Evolutionary conservation across 768 basidiomycete species (phyloP), one percentile per base, ranked within the genome.

Genomic region (Podaxis sp.): DNA sequence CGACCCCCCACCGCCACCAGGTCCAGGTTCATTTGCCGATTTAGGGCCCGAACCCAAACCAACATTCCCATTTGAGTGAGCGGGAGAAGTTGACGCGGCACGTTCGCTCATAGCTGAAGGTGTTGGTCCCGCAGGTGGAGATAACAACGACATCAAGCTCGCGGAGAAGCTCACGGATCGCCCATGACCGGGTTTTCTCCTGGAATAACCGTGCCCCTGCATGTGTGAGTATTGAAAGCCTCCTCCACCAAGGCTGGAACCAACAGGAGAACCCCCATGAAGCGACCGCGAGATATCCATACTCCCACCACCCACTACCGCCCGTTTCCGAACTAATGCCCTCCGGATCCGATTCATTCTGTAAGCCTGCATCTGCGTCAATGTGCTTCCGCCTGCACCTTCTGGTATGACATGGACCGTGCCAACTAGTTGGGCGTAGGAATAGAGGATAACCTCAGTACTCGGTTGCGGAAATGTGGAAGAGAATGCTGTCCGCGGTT

Each of bases 361-460:
- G 0, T 76, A 76, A 0, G 69, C 68, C 48, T 87, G 82, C 14
- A 83, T 81, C 1, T 71, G 71, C 2, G 78, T 74, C 23, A 76
- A 69, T n/a, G 71, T 67, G 1, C 69, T 63, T 16, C 77, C 79
- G 0, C 70, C 61, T 36, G 72, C 60, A 6, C 32, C 53, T 23
- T 48, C 62, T 21, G 88, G 82, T 4, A 82, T 77, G 62, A 93
- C 72, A 23, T 81, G 75, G 16, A 90, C 76, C 0, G 84, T 82
- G 4, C 93, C 93, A 5, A 83, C 75, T 35, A 95, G 79, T 60
- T 94, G 90, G 0, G 87, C 91, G 65, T 95, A 95, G 0, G 93
- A 86, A 71, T 95, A 95, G 1, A 95, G 80, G 18, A 95, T 83
- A 16, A 91, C 74, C 63, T 93, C 89, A 0, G 81, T 78, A 61